phyloP scores from a whole-genome alignment of 1,284 basidiomycete species.

The Leccinum pseudoinsigne region DNA sequence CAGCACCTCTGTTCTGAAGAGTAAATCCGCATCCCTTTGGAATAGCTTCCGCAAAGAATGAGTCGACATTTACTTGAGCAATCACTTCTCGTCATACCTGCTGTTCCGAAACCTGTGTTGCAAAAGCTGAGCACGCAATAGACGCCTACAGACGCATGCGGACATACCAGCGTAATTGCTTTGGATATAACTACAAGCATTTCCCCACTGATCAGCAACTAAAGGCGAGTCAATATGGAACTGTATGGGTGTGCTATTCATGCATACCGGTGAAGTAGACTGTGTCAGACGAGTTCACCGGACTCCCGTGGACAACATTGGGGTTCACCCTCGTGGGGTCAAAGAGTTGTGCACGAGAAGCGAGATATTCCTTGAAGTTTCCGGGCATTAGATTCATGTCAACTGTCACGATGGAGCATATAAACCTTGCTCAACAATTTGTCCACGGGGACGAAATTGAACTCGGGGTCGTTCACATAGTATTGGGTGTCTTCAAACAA shows the following conservation, averaged over 20 bases:
- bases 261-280: constrained; percentile 84
- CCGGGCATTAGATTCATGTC: constrained; percentile 6
- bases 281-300: constrained; percentile 84
- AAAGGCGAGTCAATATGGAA: constrained; percentile 5
- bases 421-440: constrained; percentile 78
- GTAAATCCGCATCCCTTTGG: constrained; percentile 96
- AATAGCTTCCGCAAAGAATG: constrained; percentile 52
- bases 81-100: constrained; percentile 43
- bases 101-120: constrained; percentile 70
- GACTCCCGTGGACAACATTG: constrained; percentile 74
- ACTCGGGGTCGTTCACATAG: constrained; percentile 87
- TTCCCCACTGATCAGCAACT: constrained; percentile 89
- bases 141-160: background rate
- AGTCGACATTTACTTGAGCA: constrained; percentile 4
- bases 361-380: constrained; percentile 69
- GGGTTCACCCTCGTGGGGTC: constrained; percentile 66
- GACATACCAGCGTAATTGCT: constrained; percentile 82
- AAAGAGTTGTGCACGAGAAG: constrained; percentile 78
- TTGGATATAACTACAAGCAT: constrained; percentile 94
- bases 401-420: constrained; percentile 40
- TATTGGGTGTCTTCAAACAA: constrained; percentile 69
- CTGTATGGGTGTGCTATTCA: background rate
- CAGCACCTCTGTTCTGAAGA: constrained; percentile 89
- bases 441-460: constrained; percentile 72
- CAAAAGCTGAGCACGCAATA: constrained; percentile 1